Evolutionary conservation across 306 rosid species (phyloP).

Genomic region (Quercus cerris): DNA sequence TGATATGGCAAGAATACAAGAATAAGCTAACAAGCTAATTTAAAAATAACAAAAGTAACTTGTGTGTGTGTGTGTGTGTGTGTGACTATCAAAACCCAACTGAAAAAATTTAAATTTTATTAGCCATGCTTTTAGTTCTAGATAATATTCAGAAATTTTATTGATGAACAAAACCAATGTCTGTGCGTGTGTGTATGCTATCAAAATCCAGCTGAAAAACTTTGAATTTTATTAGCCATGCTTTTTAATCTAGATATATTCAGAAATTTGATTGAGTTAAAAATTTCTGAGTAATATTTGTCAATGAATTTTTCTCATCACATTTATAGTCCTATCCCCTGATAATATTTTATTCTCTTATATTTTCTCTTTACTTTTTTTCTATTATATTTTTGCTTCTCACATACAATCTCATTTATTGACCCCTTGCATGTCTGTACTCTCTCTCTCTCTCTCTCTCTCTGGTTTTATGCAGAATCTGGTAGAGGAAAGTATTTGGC

Average conservation of each 20-base stretch:
- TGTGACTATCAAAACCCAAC: no score
- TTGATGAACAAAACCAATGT: no score
- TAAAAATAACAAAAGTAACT: no score
- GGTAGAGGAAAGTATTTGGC: slow-evolving; percentile 82
- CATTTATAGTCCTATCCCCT: background rate
- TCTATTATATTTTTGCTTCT: background rate
- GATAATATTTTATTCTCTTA: background rate
- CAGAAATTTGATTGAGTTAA: background rate
- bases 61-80: no score
- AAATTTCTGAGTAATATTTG: background rate
- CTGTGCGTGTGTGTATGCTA: no score
- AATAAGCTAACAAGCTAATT: no score
- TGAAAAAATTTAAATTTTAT: no score
- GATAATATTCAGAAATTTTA: no score
- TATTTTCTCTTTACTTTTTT: background rate
- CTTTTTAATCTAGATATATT: background rate
- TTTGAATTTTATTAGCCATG: background rate
- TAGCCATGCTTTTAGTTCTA: no score
- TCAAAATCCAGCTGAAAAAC: background rate
- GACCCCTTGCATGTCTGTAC: background rate
- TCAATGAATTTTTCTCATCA: background rate
- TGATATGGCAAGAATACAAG: no score
- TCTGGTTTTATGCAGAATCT: slow-evolving; percentile 45
- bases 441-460: background rate
- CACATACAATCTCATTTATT: background rate